These are phyloP conservation scores for Secale cereale DNA, from an alignment of 176 grass and related monocot genomes.

Conservation along the genomic window DNA sequence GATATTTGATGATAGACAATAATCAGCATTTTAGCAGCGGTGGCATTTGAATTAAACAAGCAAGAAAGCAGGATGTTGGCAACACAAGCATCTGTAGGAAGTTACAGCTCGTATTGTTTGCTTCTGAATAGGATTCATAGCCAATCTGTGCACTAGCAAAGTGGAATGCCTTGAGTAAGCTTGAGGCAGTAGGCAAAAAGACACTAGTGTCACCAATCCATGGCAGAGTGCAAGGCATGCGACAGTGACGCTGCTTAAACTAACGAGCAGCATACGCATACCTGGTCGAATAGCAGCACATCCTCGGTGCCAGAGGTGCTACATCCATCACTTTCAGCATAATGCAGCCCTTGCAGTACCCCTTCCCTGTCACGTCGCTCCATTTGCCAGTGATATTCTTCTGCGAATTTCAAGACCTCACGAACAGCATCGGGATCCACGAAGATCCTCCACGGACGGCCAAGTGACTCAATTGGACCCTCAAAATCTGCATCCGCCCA, in stretches of 20 bases:
- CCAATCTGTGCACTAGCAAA: too few species aligned
- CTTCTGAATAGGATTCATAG: too few species aligned
- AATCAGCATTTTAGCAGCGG: too few species aligned
- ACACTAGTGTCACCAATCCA: too few species aligned
- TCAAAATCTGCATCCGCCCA: background rate
- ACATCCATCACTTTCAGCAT: background rate
- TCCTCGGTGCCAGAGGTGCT: background rate
- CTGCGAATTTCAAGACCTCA: background rate
- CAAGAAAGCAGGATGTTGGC: too few species aligned
- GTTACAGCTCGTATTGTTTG: too few species aligned
- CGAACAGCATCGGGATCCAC: background rate
- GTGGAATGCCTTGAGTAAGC: background rate
- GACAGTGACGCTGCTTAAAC: background rate
- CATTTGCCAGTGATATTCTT: background rate
- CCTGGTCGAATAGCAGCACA: constrained; percentile 6
- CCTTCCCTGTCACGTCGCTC: background rate
- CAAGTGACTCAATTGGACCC: background rate
- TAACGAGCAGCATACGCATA: background rate
- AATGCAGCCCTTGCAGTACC: background rate
- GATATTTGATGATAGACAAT: too few species aligned
- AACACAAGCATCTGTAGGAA: too few species aligned
- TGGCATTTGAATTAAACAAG: too few species aligned
- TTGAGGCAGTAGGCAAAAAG: too few species aligned
- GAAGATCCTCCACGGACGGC: background rate
- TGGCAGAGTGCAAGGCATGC: too few species aligned